These are phyloP conservation scores for Wallacemonas sp. DNA, from an alignment of 208 protist genomes.

Conservation along the genomic window DNA sequence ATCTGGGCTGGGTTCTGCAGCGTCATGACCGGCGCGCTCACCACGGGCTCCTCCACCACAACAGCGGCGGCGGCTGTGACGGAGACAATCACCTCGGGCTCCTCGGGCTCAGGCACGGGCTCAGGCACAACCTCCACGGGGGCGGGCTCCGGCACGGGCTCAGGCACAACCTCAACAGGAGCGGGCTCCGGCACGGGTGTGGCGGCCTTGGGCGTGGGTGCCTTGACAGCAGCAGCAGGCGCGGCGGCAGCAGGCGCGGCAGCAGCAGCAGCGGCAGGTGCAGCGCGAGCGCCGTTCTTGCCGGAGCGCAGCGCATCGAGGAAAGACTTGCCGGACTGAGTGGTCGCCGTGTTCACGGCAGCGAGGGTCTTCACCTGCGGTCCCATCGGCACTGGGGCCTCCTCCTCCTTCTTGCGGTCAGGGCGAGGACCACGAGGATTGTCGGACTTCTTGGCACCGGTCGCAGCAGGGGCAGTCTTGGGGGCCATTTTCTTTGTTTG, in stretches of 20 bases:
- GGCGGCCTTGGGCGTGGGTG: slow-evolving; percentile 10
- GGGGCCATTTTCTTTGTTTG: slow-evolving; percentile 15
- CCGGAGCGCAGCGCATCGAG: slow-evolving; percentile 59
- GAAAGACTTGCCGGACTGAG: slow-evolving; percentile 62
- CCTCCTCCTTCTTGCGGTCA: slow-evolving; percentile 35
- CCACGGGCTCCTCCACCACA: slow-evolving; percentile 8
- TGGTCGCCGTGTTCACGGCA: slow-evolving; percentile 56
- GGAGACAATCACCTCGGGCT: slow-evolving; percentile 11
- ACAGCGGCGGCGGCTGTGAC: slow-evolving; percentile 17
- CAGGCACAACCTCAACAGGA: slow-evolving; percentile 9
- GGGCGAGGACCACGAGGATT: slow-evolving; percentile 17
- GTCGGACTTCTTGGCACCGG: slow-evolving; percentile 14
- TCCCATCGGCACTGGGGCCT: slow-evolving; percentile 29
- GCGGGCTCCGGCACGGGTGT: slow-evolving; percentile 11
- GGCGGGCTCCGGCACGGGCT: slow-evolving; percentile 14
- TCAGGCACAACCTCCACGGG: slow-evolving; percentile 16
- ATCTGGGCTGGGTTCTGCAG: slow-evolving; percentile 33
- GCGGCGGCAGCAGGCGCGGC: slow-evolving; percentile 10
- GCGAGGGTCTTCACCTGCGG: slow-evolving; percentile 53
- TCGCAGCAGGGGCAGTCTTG: slow-evolving; percentile 22
- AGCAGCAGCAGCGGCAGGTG: slow-evolving; percentile 12
- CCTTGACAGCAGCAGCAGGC: slow-evolving; percentile 16
- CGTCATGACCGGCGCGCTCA: background rate
- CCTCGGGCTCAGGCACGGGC: slow-evolving; percentile 13
- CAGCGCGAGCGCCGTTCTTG: slow-evolving; percentile 12